A percentile compares a stretch with the other conserved stretches of the same genome.
phyloP scores from a whole-genome alignment of 1,284 basidiomycete species.

The Cutaneotrichosporon dermatis region DNA sequence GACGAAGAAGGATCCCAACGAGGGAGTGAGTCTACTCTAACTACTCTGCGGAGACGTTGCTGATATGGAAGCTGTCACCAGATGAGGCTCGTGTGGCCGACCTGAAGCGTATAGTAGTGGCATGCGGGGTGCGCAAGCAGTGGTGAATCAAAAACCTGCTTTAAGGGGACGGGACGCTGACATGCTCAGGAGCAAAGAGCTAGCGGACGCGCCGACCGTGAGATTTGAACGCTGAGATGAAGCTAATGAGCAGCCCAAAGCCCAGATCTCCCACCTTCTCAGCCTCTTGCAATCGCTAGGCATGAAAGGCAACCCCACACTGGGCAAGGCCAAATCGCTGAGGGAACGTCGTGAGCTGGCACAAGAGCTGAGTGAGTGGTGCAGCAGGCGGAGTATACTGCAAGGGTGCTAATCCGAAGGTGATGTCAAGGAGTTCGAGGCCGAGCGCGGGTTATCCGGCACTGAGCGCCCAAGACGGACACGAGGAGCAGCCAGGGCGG shows the following conservation, averaged over 20 bases:
- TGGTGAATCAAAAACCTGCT: slow-evolving; percentile 53
- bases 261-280: slow-evolving; percentile 64
- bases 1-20: slow-evolving; percentile 30
- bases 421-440: slow-evolving; percentile 49
- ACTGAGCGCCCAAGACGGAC: slow-evolving; percentile 7
- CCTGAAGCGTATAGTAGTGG: slow-evolving; percentile 57
- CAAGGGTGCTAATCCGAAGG: slow-evolving; percentile 25
- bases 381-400: not conserved
- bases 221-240: not conserved
- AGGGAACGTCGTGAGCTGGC: slow-evolving; percentile 66
- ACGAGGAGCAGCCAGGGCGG: not conserved
- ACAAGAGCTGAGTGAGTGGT: slow-evolving; percentile 65
- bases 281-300: slow-evolving; percentile 65
- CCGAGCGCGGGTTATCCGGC: slow-evolving; percentile 32
- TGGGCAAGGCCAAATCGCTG: slow-evolving; percentile 72
- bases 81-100: slow-evolving; percentile 41
- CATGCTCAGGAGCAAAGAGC: slow-evolving; percentile 56
- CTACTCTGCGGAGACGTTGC: too few relatives aligned
- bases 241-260: slow-evolving; percentile 47
- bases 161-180: slow-evolving; percentile 20
- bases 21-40: slow-evolving; percentile 25
- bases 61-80: slow-evolving; percentile 23
- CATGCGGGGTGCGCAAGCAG: slow-evolving; percentile 73
- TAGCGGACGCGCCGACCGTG: slow-evolving; percentile 57
- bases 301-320: slow-evolving; percentile 69